Base-by-base conservation (phyloP, 2,329 filamentous ascomycete species). In the Lizonia empirigonia region DNA sequence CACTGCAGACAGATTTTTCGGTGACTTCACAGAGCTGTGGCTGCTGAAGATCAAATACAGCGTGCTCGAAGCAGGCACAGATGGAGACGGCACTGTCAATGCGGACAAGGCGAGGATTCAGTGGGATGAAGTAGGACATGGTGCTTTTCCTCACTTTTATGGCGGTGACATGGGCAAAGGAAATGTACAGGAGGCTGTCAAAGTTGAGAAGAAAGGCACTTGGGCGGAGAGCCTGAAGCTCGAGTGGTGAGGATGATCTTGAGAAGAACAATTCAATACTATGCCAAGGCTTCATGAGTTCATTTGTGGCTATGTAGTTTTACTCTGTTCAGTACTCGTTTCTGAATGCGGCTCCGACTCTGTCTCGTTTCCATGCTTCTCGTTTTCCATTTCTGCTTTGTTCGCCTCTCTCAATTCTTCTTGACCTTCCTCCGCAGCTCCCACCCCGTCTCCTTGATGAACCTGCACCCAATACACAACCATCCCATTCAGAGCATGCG, bases 101-200 rank as follows among this genome's bases (percentile, higher is more conserved):
- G 47, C 52, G 32, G 55, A 59, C 10, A 60, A 61, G 37, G 66
- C 58, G 5, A 63, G 67, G 24, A 71, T 80, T 22, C 82, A 77
- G 57, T 86, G 83, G 83, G 84, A 86, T 54, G 70, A 75, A 10
- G 70, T 73, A 9, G 76, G 74, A 15, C 59, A 61, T n/a, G 70
- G 70, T 1, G 77, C 76, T 45, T 86, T 83, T 58, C 80, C 84
- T 44, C 85, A 87, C 62, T 66, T 86, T 29, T 85, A 85, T 63
- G 80, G 78, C 4, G 65, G 53, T 41, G 82, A 82, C 60, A 78
- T 87, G 63, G 83, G 84, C 7, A 73, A 60, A 7, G 74, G 70
- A 2, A 80, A 85, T 50, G 75, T 86, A 9, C 74, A 78, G 29
- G 76, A 74, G 10, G 69, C 74, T 4, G 67, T 75, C 56, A 76